Percentiles rank a stretch among this genome's conserved stretches.
Conservation (phyloP, 176 grass and related monocot species). For the Cocos nucifera region DNA sequence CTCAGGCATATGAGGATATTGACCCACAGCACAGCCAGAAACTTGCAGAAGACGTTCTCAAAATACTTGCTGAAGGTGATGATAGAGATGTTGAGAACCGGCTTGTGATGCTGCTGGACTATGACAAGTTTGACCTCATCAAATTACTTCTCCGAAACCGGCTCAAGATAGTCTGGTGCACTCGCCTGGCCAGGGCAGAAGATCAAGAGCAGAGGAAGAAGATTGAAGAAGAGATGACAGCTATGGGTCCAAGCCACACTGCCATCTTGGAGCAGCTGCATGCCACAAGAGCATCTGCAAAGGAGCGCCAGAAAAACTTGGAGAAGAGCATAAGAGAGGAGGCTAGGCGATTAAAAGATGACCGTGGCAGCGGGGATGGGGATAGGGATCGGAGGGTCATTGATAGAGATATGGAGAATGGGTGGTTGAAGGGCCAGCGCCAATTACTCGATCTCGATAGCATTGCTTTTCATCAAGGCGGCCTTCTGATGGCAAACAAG, state of each 20-base stretch:
- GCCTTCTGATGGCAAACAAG: conserved; percentile 86
- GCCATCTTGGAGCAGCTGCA: conserved; percentile 84
- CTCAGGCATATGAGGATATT: conserved; percentile 75
- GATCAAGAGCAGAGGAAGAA: conserved; percentile 72
- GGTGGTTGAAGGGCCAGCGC: conserved; percentile 79
- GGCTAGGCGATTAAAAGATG: conserved; percentile 76
- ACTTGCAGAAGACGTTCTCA: conserved; percentile 75
- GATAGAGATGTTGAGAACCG: conserved; percentile 79
- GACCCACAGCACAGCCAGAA: conserved; percentile 81
- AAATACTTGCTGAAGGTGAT: conserved; percentile 76
- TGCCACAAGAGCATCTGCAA: conserved; percentile 90
- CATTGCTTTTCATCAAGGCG: conserved; percentile 78
- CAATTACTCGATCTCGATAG: conserved; percentile 86
- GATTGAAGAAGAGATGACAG: conserved; percentile 85
- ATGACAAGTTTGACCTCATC: conserved; percentile 93
- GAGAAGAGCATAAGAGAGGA: conserved; percentile 94
- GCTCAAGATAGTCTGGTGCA: conserved; percentile 99
- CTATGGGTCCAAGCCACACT: conserved; percentile 31
- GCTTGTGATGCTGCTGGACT: conserved; percentile 78
- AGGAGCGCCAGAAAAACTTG: conserved; percentile 82
- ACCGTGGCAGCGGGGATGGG: conserved; percentile 28
- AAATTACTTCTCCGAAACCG: conserved; percentile 68
- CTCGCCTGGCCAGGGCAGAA: conserved; percentile 72
- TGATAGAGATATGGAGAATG: conserved; percentile 61
- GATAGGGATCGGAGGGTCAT: conserved; percentile 38